Evolutionary conservation across 176 grass and related monocot genomes (phyloP).

Genomic region (Cymbopogon citratus): DNA sequence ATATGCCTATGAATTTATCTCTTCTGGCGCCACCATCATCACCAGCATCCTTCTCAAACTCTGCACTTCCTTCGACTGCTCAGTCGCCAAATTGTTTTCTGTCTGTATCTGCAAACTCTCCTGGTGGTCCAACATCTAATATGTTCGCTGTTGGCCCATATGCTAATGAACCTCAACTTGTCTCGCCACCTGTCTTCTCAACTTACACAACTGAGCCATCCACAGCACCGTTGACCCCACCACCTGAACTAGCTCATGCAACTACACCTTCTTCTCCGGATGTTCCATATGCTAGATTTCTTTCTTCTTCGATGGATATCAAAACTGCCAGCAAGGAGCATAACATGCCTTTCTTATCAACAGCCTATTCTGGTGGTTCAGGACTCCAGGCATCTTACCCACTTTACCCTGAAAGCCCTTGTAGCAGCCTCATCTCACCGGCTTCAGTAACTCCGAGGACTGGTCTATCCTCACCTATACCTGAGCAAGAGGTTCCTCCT

Average conservation of each 20-base stretch:
- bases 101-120: conserved; percentile 70
- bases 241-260: conserved; percentile 75
- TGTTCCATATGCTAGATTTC: conserved; percentile 80
- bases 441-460: conserved; percentile 85
- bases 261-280: conserved; percentile 86
- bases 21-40: conserved; percentile 83
- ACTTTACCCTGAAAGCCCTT: conserved; percentile 74
- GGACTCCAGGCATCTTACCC: conserved; percentile 67
- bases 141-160: conserved; percentile 84
- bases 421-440: conserved; percentile 85
- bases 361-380: conserved; percentile 53
- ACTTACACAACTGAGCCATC: conserved; percentile 90
- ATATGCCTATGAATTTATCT: conserved; percentile 58
- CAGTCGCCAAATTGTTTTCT: conserved; percentile 77
- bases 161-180: conserved; percentile 80
- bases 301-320: conserved; percentile 61
- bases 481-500: conserved; percentile 63
- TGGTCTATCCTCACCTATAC: conserved; percentile 73
- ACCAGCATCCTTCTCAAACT: conserved; percentile 75
- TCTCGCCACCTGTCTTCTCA: conserved; percentile 80
- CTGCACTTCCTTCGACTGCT: conserved; percentile 65
- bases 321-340: conserved; percentile 62
- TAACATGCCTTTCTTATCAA: conserved; percentile 46
- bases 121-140: conserved; percentile 60
- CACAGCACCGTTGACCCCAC: conserved; percentile 81